These are phyloP conservation scores for Naegleria fowleri DNA, from an alignment of 208 protist species.

Conservation along the genomic window DNA sequence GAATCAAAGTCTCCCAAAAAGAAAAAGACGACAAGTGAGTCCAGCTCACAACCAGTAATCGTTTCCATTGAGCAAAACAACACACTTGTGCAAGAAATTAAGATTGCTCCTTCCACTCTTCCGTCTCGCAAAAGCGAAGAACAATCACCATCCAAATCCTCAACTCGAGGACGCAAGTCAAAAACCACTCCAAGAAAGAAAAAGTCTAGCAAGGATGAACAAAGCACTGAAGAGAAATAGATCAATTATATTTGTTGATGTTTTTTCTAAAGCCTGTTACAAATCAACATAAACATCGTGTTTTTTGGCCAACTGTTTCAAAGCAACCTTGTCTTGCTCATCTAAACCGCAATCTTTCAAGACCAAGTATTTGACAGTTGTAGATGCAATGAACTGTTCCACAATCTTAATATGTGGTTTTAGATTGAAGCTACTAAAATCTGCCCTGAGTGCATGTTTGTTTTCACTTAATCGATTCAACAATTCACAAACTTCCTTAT, in stretches of 20 bases:
- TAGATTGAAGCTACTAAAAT: background rate
- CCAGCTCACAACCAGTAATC: no score
- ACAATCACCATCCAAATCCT: no score
- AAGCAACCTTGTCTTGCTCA: background rate
- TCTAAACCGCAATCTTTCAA: background rate
- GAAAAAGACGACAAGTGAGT: no score
- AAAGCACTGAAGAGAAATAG: background rate
- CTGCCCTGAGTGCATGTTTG: background rate
- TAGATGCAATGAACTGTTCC: background rate
- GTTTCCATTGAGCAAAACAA: no score
- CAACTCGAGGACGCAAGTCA: background rate
- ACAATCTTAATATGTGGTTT: background rate
- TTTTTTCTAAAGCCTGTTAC: background rate
- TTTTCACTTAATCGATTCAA: background rate
- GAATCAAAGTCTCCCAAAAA: no score
- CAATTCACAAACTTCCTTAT: background rate
- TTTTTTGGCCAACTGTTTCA: background rate
- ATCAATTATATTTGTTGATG: background rate
- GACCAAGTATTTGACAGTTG: background rate
- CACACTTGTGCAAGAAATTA: no score
- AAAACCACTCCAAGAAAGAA: background rate
- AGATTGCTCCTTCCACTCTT: no score
- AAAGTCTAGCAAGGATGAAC: background rate
- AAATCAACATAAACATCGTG: background rate
- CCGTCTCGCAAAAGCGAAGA: no score